Evolutionary conservation across 1,139 yeast genomes (phyloP), one percentile per base, ranked within the genome.

Genomic region (Debaryomycetaceae sp.): DNA sequence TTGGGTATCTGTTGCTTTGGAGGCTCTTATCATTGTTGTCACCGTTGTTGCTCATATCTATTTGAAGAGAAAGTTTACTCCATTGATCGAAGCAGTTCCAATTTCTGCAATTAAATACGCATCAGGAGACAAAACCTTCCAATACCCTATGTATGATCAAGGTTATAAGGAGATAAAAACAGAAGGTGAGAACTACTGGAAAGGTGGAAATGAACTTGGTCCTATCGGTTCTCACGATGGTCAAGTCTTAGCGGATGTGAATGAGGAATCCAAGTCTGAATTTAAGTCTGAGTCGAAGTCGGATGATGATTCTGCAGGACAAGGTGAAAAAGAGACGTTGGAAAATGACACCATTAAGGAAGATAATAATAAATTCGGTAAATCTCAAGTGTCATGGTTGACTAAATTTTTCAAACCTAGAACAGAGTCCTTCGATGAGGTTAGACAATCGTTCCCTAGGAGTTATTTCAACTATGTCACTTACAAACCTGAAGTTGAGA

Each of bases 1-100:
- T 42, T 83, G 89, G 89, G 87, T 84, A 19, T 80, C 85, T 48
- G 75, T 82, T 47, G 86, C 75, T 1, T 65, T 84, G 44, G 87
- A 82, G 59, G 80, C 67, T 36, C 70, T 81, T 14, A 63, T 71
- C 36, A 50, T 82, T 26, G 73, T 58, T 16, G 70, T 65, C 34
- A 80, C 88, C 8, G 80, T 73, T 17, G 63, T 67, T 37, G 64
- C 74, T 37, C 87, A 82, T 52, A 38, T 83, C 26, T 82, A 72
- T 58, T 66, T 79, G 57, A 79, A 79, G 58, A 59, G 73, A 58
- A 74, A 60, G 46, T 83, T 83, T 57, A 70, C 79, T 39, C 81
- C 87, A 34, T 61, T 83, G 43, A 66, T 80, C 52, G 87, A 78
- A 51, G 69, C 74, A 31, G 87, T 85, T 38, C 92, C 97, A 46